These are phyloP conservation scores for Candida silvicultrix DNA, from an alignment of 805 yeast species.

Conservation along the genomic window DNA sequence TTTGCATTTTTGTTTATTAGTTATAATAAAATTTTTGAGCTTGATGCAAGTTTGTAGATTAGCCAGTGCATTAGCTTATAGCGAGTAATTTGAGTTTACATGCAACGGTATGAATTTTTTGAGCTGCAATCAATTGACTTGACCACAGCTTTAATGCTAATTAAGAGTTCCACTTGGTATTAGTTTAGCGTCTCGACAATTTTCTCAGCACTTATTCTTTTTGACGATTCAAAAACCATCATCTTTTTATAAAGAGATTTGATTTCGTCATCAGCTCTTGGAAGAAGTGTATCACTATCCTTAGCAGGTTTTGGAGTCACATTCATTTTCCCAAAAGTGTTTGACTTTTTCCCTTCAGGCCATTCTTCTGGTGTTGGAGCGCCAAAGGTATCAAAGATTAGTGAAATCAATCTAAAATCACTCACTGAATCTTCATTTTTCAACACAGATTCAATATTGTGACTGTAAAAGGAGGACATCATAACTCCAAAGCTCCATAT, in stretches of 20 bases:
- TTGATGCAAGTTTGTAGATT: no score
- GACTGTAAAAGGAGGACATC: slow-evolving; percentile 43
- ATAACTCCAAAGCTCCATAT: slow-evolving; percentile 70
- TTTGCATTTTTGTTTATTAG: no score
- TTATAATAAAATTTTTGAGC: no score
- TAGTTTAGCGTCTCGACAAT: slow-evolving; percentile 5
- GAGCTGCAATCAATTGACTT: no score
- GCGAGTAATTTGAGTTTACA: no score
- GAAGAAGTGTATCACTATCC: slow-evolving; percentile 26
- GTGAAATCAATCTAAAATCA: slow-evolving; percentile 53
- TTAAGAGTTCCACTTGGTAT: no score
- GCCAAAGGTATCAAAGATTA: slow-evolving; percentile 54
- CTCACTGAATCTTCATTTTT: slow-evolving; percentile 31
- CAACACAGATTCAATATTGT: slow-evolving; percentile 31
- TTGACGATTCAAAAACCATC: slow-evolving; percentile 34
- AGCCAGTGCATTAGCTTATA: no score
- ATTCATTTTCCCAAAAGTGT: slow-evolving; percentile 27
- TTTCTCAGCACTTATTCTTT: slow-evolving; percentile 26
- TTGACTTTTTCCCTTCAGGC: slow-evolving; percentile 36
- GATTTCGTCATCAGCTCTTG: slow-evolving; percentile 22
- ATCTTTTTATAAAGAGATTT: slow-evolving; percentile 31
- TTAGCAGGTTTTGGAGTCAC: slow-evolving; percentile 19
- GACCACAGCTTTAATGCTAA: no score
- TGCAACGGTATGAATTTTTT: no score
- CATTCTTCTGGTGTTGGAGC: slow-evolving; percentile 44